Conservation (phyloP, 495 filamentous ascomycete genomes). For the Penicillium mononematosum region DNA sequence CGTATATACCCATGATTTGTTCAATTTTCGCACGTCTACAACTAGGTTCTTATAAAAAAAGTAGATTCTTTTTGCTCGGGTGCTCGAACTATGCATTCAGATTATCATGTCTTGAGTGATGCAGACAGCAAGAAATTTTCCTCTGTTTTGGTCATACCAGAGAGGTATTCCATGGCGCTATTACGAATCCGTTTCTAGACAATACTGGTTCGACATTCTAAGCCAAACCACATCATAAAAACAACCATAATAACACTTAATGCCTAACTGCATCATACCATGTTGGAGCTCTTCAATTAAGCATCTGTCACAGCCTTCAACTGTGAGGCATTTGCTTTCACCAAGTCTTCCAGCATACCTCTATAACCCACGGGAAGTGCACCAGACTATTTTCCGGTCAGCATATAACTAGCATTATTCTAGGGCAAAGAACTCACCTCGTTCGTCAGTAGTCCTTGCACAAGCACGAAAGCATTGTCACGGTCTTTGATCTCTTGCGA, state of each 20-base stretch:
- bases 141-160: neutral
- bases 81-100: neutral
- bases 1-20: constrained; percentile 12
- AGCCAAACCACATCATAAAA: neutral
- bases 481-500: constrained; percentile 49
- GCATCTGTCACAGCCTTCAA: constrained; percentile 13
- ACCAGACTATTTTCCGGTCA: constrained; percentile 29
- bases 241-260: neutral
- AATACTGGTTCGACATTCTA: neutral
- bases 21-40: neutral
- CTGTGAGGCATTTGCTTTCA: constrained; percentile 26
- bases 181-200: neutral
- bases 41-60: neutral
- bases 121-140: neutral
- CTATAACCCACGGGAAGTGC: constrained; percentile 30
- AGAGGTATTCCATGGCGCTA: neutral
- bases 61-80: neutral
- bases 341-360: constrained; percentile 29
- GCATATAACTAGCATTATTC: constrained; percentile 4
- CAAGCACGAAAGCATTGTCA: constrained; percentile 63
- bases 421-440: constrained; percentile 36
- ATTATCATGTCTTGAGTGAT: neutral
- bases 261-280: neutral
- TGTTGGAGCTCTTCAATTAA: neutral
- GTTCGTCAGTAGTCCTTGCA: constrained; percentile 56